Evolutionary conservation across 2,329 filamentous ascomycete genomes (phyloP), one percentile per base, ranked within the genome.

Genomic region (Hypoxylon sp.): DNA sequence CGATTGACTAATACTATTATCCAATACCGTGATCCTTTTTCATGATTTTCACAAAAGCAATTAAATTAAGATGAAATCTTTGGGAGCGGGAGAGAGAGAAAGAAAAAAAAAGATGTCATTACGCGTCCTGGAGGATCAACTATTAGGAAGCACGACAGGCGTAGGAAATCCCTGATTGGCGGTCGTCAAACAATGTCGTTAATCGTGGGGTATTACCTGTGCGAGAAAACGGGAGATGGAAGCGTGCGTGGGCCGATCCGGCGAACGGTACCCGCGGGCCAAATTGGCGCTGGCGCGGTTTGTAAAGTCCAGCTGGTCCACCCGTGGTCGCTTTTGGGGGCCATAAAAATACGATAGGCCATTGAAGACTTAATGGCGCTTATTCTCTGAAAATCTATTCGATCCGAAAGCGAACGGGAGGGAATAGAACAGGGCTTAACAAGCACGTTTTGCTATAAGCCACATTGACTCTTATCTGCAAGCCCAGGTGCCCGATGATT

Each of bases 181-280:
- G 54, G 42, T 60, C 8, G 22, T 35, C 51, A 5, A 47, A 52
- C 51, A 57, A 58, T 50, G 60, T 64, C 52, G 59, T 62, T 33
- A 52, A 64, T 56, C 67, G 67, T 70, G 67, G 67, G 64, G 67
- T 65, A 57, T 64, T n/a, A 56, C n/a, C 33, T 64, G 48, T 63
- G 54, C 63, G 54, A 56, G 47, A 47, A 44, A 19, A 35, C 39
- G 24, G 31, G 47, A 48, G 14, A 53, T 53, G 52, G 51, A 17
- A 22, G 39, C 44, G 35, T 59, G 46, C 50, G 53, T 57, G 52
- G 47, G 59, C 59, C 60, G 60, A 57, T 46, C 59, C 65, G 65
- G 24, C 39, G 46, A 47, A 63, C 65, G 50, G 55, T 22, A 37
- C 10, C 50, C n/a, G n/a, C 13, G 39, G 48, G 35, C n/a, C 37